Conservation (phyloP, 179 eudicot species). For the Patellifolia procumbens region DNA sequence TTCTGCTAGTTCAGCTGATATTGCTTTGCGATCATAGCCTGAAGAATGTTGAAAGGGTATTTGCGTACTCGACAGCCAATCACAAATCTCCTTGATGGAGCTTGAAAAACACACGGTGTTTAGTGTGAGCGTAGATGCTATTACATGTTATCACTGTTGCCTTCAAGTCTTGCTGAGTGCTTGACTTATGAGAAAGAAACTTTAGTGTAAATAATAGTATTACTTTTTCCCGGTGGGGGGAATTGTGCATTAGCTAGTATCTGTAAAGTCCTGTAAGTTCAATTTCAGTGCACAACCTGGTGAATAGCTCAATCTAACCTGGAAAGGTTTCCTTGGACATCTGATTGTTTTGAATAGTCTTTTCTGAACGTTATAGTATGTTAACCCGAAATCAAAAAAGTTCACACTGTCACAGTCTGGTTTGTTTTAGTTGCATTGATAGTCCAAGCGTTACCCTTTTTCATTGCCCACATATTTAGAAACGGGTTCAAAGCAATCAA, state of each 20-base stretch:
- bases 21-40: neutral
- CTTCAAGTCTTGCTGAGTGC: neutral
- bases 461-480: too few relatives aligned
- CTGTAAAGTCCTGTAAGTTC: neutral
- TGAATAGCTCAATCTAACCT: too few relatives aligned
- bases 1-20: conserved; percentile 53
- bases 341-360: too few relatives aligned
- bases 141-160: neutral
- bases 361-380: too few relatives aligned
- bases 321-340: too few relatives aligned
- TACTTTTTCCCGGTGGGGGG: neutral
- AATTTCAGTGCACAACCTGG: neutral
- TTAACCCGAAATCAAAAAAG: too few relatives aligned
- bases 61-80: neutral
- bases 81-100: neutral
- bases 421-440: too few relatives aligned
- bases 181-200: neutral
- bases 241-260: neutral
- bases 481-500: too few relatives aligned
- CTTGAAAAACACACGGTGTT: neutral
- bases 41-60: neutral
- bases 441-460: too few relatives aligned
- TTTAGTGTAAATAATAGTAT: conserved; percentile 7
- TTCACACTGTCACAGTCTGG: too few relatives aligned
- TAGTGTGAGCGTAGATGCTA: neutral